phyloP scores from a whole-genome alignment of 2,329 filamentous ascomycete genomes.

The Cladobotryum mycophilum region DNA sequence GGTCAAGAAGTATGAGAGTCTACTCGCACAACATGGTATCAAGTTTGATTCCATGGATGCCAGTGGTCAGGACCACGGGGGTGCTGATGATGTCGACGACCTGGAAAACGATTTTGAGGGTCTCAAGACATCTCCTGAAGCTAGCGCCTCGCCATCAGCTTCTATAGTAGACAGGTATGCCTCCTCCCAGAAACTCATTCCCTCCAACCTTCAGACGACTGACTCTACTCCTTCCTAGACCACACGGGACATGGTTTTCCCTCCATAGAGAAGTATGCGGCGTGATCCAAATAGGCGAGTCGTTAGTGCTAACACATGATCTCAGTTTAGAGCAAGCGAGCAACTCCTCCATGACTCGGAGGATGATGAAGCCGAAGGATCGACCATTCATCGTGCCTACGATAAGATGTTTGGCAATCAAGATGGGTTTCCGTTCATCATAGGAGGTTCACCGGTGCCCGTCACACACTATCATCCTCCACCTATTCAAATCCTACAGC shows the following conservation, averaged over 20 bases:
- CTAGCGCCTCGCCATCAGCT: slow-evolving; percentile 30
- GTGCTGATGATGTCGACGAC: slow-evolving; percentile 47
- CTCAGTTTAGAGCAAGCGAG: slow-evolving; percentile 45
- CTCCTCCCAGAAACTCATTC: neutral
- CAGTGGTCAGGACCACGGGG: slow-evolving; percentile 22
- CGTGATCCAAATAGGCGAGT: neutral
- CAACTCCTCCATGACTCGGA: slow-evolving; percentile 46
- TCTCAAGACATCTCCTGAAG: slow-evolving; percentile 46
- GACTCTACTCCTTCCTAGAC: slow-evolving; percentile 3
- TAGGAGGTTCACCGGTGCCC: slow-evolving; percentile 38
- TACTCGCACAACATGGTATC: slow-evolving; percentile 61
- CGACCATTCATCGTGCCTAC: slow-evolving; percentile 51
- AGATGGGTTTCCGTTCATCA: slow-evolving; percentile 52
- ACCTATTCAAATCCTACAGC: slow-evolving; percentile 53
- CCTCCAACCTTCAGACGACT: neutral
- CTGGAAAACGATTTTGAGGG: slow-evolving; percentile 50
- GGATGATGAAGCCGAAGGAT: slow-evolving; percentile 48
- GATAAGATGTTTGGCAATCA: slow-evolving; percentile 52
- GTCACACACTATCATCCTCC: slow-evolving; percentile 46
- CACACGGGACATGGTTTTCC: slow-evolving; percentile 37
- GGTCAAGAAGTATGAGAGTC: slow-evolving; percentile 60
- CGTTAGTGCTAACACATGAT: slow-evolving; percentile 2
- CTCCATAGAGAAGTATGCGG: slow-evolving; percentile 43
- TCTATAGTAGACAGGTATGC: slow-evolving; percentile 7
- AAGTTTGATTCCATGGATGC: slow-evolving; percentile 59